Percentiles rank a stretch among this genome's conserved stretches.
Evolutionary conservation across 1,139 yeast species (phyloP).

Genomic region (Taiozyma sp.): DNA sequence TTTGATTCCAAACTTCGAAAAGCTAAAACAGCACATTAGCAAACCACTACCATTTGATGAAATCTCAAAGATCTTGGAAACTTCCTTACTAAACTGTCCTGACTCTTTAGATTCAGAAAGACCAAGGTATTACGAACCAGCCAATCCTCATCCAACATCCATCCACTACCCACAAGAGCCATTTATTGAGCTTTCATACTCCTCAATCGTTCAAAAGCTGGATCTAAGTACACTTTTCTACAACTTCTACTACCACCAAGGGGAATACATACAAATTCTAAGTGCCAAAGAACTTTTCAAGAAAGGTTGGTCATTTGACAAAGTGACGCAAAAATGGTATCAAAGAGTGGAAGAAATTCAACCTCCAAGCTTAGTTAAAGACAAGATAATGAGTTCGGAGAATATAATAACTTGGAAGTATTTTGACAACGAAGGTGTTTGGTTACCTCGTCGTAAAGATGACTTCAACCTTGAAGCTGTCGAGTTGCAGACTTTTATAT

Average conservation of each 20-base stretch:
- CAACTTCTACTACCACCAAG: constrained; percentile 77
- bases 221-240: constrained; percentile 88
- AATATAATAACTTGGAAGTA: constrained; percentile 66
- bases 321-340: constrained; percentile 79
- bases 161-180: constrained; percentile 93
- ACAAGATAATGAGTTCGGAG: constrained; percentile 30
- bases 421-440: constrained; percentile 86
- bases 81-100: constrained; percentile 81
- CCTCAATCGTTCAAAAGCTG: constrained; percentile 57
- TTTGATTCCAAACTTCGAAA: constrained; percentile 39
- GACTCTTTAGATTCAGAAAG: constrained; percentile 88
- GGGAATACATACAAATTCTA: constrained; percentile 65
- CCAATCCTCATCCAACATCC: constrained; percentile 83
- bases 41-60: constrained; percentile 52
- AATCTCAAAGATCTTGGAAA: constrained; percentile 53
- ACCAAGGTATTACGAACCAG: constrained; percentile 78
- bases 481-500: constrained; percentile 20
- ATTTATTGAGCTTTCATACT: constrained; percentile 19
- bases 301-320: constrained; percentile 88
- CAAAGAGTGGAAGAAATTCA: constrained; percentile 44
- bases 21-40: constrained; percentile 36
- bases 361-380: constrained; percentile 21
- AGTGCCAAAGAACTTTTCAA: constrained; percentile 79
- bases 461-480: constrained; percentile 48
- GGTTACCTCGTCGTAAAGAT: constrained; percentile 81